Evolutionary conservation across 2,329 filamentous ascomycete species (phyloP).

Genomic region (Neurospora crassa): DNA sequence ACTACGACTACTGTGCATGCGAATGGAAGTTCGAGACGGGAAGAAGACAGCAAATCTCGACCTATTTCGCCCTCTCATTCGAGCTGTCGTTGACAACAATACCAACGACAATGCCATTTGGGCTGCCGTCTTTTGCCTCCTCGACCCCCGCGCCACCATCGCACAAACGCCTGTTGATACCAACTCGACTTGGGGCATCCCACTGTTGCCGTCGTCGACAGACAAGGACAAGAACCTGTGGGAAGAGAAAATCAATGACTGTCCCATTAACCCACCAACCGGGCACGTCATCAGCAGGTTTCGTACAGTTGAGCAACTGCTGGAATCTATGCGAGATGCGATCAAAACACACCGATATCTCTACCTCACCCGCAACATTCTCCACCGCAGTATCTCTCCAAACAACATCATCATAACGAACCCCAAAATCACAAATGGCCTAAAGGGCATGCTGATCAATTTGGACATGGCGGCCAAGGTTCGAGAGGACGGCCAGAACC

Average conservation of each 20-base stretch:
- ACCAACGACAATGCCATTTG: not conserved
- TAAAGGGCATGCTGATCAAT: conserved; percentile 22
- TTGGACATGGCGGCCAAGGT: conserved; percentile 21
- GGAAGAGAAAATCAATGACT: conserved; percentile 23
- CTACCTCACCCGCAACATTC: conserved; percentile 22
- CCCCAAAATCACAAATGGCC: conserved; percentile 7
- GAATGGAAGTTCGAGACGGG: not conserved
- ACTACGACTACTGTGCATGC: too few species aligned
- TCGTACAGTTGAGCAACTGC: conserved; percentile 21
- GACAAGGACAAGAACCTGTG: not conserved
- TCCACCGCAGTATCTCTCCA: conserved; percentile 28
- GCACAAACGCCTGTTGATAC: too few species aligned
- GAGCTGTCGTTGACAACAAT: not conserved
- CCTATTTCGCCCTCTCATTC: not conserved
- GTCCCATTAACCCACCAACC: conserved; percentile 22
- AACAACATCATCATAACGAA: conserved; percentile 29
- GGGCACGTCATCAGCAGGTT: conserved; percentile 22
- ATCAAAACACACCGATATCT: conserved; percentile 29
- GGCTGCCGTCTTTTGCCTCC: not conserved
- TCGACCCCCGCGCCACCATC: not conserved
- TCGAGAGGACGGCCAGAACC: not conserved
- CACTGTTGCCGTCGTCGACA: too few species aligned
- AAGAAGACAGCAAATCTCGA: not conserved
- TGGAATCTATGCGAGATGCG: conserved; percentile 24
- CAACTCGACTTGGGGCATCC: too few species aligned